phyloP scores from a whole-genome alignment of 75 land plant species.

The Cryptomeria japonica region DNA sequence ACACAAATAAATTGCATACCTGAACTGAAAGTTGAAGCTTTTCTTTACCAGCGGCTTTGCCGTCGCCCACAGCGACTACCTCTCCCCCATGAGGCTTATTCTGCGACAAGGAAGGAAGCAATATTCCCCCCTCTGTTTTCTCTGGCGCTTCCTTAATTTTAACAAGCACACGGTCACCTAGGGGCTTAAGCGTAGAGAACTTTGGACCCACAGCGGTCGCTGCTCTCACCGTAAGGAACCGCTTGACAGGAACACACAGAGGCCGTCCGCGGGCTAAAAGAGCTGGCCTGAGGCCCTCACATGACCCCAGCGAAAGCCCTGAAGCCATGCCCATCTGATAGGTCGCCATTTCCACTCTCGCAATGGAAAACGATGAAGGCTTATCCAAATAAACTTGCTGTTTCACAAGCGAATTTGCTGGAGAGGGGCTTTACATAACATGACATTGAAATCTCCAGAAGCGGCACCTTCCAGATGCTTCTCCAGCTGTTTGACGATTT shows the following conservation, averaged over 20 bases:
- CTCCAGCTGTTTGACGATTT: neutral
- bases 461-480: neutral
- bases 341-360: neutral
- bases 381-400: neutral
- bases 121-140: constrained; percentile 40
- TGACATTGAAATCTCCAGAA: neutral
- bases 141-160: constrained; percentile 30
- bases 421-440: neutral
- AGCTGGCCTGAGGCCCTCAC: constrained; percentile 35
- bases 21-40: constrained; percentile 24
- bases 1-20: constrained; percentile 1
- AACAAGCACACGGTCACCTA: constrained; percentile 40
- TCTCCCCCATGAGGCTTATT: constrained; percentile 47
- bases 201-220: constrained; percentile 63
- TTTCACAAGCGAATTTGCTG: neutral
- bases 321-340: neutral
- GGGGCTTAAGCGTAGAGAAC: constrained; percentile 37
- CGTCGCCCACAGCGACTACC: constrained; percentile 49
- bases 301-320: constrained; percentile 22
- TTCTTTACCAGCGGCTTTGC: constrained; percentile 30
- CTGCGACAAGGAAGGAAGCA: constrained; percentile 32
- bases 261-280: neutral
- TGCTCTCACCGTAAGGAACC: constrained; percentile 49
- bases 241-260: constrained; percentile 15
- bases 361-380: neutral